Evolutionary conservation across 257 asterid genomes (phyloP).

Genomic region (Cynanchum wilfordii): DNA sequence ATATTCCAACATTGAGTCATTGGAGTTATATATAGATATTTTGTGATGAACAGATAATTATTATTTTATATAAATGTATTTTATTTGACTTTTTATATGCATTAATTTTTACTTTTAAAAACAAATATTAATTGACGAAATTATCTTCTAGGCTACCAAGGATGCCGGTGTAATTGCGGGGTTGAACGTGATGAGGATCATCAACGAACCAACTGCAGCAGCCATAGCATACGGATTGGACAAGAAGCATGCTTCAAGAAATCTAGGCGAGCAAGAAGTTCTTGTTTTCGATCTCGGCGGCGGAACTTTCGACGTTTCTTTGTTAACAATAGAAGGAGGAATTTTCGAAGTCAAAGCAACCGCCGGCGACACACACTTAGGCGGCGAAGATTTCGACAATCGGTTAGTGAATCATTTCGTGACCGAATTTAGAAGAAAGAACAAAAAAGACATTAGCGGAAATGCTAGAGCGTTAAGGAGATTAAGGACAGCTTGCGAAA

Average conservation of each 20-base stretch:
- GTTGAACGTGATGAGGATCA: constrained; percentile 43
- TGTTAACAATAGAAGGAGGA: constrained; percentile 54
- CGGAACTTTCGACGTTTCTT: constrained; percentile 58
- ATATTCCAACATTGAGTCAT: too few species aligned
- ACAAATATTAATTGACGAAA: too few species aligned
- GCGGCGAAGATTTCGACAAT: constrained; percentile 64
- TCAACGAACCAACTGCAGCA: constrained; percentile 61
- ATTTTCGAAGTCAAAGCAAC: constrained; percentile 54
- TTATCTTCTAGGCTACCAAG: constrained; percentile 35
- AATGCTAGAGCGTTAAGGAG: constrained; percentile 45
- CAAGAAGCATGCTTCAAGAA: constrained; percentile 28
- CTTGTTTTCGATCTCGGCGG: constrained; percentile 54
- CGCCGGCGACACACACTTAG: constrained; percentile 61
- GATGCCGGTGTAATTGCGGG: constrained; percentile 53
- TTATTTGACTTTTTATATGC: too few species aligned
- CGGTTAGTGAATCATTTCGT: constrained; percentile 51
- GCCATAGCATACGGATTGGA: constrained; percentile 60
- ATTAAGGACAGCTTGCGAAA: constrained; percentile 44
- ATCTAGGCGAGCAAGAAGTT: constrained; percentile 35
- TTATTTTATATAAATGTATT: too few species aligned
- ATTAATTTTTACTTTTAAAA: too few species aligned
- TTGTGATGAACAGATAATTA: too few species aligned
- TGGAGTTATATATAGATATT: too few species aligned
- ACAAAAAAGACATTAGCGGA: constrained; percentile 49
- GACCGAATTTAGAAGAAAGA: constrained; percentile 43